Percentiles rank a stretch among this genome's conserved stretches.
phyloP scores from a whole-genome alignment of 176 grass and related monocot species.

The Musa acuminata region DNA sequence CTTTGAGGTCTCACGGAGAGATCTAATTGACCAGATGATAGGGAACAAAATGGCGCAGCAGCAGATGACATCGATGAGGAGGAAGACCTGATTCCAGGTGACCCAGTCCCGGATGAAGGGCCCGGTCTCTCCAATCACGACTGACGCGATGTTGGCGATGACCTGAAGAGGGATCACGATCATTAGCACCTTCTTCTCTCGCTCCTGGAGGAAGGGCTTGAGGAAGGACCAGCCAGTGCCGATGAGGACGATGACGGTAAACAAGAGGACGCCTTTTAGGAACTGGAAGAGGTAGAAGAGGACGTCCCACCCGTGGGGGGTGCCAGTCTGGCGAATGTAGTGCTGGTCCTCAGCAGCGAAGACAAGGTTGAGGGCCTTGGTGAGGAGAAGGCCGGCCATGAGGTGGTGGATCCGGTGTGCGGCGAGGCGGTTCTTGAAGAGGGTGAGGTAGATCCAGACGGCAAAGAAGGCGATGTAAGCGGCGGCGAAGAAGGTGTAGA shows the following conservation, averaged over 20 bases:
- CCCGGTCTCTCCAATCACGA: constrained; percentile 74
- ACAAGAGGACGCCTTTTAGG: constrained; percentile 75
- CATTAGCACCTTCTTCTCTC: constrained; percentile 97
- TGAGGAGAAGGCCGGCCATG: constrained; percentile 66
- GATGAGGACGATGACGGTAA: constrained; percentile 77
- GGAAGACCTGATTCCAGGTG: constrained; percentile 86
- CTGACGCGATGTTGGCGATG: constrained; percentile 70
- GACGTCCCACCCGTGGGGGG: constrained; percentile 76
- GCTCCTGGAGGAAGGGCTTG: constrained; percentile 92
- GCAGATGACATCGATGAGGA: constrained; percentile 82
- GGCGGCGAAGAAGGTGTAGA: constrained; percentile 69
- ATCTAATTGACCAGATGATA: constrained; percentile 76
- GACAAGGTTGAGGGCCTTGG: constrained; percentile 63
- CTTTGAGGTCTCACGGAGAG: constrained; percentile 84
- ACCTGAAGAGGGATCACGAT: constrained; percentile 85
- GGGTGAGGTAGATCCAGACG: constrained; percentile 63
- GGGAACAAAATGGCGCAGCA: constrained; percentile 89
- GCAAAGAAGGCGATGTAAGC: constrained; percentile 61
- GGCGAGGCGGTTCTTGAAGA: constrained; percentile 61
- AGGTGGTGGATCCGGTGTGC: constrained; percentile 89
- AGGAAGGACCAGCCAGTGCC: constrained; percentile 94
- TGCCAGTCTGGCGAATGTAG: constrained; percentile 59
- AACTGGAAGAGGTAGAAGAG: constrained; percentile 94
- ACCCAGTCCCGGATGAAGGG: constrained; percentile 56
- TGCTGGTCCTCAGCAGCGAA: constrained; percentile 85